Conservation (phyloP, 768 basidiomycete species). For the Trametes maxima region DNA sequence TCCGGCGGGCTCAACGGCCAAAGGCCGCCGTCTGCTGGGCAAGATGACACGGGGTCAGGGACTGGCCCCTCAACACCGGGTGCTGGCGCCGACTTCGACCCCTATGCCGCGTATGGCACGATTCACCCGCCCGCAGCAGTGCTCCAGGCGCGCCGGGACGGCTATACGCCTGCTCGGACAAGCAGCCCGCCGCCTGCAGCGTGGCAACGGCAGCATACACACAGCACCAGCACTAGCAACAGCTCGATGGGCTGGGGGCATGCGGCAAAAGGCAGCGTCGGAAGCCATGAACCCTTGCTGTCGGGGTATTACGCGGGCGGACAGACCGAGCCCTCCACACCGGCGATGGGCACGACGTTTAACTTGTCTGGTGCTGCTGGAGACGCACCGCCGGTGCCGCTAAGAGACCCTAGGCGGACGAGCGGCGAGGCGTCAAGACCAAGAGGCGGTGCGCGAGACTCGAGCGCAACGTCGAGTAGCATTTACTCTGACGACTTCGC, state of each 20-base stretch:
- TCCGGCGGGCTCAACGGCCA: conserved; percentile 8
- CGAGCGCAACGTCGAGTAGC: conserved; percentile 24
- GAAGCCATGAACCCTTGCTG: conserved; percentile 64
- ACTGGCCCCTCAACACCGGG: conserved; percentile 27
- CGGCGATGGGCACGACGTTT: conserved; percentile 22
- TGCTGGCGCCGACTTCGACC: conserved; percentile 43
- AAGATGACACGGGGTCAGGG: conserved; percentile 37
- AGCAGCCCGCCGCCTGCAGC: conserved; percentile 46
- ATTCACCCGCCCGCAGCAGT: conserved; percentile 25
- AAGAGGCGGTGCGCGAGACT: conserved; percentile 1
- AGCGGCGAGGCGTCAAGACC: conserved; percentile 2
- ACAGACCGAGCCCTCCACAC: conserved; percentile 22
- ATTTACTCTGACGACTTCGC: conserved; percentile 25
- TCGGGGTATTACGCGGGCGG: conserved; percentile 31
- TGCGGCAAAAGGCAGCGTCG: conserved; percentile 51
- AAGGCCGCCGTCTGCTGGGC: conserved; percentile 24
- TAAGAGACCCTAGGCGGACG: conserved; percentile 15
- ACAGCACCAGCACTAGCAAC: conserved; percentile 31
- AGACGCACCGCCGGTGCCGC: conserved; percentile 2
- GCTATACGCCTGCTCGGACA: conserved; percentile 52
- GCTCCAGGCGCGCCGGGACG: conserved; percentile 29
- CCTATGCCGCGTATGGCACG: conserved; percentile 50
- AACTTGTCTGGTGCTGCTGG: conserved; percentile 9
- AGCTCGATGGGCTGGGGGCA: conserved; percentile 38
- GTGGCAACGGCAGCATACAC: conserved; percentile 24